Conservation (phyloP, 129 eudicot genomes). For the Gnaphalium uliginosum region DNA sequence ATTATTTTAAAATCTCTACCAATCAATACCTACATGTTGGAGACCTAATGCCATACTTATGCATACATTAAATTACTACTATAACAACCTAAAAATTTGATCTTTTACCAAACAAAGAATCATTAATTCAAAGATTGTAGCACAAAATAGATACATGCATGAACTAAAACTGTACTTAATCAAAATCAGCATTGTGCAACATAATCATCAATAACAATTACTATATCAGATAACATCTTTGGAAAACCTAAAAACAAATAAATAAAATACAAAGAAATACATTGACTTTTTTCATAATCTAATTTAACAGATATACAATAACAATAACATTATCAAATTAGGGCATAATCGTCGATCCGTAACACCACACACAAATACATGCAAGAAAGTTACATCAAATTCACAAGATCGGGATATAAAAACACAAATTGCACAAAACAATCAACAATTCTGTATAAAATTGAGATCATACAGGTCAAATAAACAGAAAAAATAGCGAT, state of each 20-base stretch:
- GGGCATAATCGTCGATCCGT: neutral
- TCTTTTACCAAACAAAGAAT: neutral
- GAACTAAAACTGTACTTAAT: neutral
- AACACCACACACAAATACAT: constrained; percentile 14
- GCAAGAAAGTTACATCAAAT: constrained; percentile 15
- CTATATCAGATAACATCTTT: constrained; percentile 2
- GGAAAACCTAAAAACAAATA: neutral
- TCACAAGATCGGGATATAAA: constrained; percentile 17
- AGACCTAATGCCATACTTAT: too few species aligned
- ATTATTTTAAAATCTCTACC: neutral
- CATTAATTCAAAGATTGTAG: neutral
- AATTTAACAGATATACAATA: constrained; percentile 11
- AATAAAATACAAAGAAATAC: neutral
- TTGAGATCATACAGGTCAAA: neutral
- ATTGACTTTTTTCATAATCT: constrained; percentile 10
- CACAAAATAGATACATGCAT: neutral
- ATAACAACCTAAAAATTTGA: neutral
- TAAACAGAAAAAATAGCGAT: neutral
- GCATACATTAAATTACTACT: too few species aligned
- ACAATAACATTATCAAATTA: constrained; percentile 2
- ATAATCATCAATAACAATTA: neutral
- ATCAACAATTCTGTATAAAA: neutral
- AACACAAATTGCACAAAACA: neutral
- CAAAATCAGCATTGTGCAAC: neutral
- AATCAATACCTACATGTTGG: too few species aligned